phyloP scores from a whole-genome alignment of 164 flowering plant species.

The Paratinospora sagittata region DNA sequence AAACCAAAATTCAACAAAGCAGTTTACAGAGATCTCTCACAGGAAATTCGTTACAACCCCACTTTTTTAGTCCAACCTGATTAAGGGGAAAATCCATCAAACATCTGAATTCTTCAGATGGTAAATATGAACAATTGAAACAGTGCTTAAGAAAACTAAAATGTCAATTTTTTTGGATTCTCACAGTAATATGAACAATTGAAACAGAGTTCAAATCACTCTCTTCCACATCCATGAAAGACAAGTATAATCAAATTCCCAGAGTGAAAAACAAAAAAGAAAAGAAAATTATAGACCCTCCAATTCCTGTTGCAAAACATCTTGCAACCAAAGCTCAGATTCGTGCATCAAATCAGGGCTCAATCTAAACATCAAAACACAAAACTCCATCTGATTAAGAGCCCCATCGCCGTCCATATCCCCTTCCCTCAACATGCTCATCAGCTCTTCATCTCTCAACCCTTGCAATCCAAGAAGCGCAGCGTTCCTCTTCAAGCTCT shows the following conservation, averaged over 20 bases:
- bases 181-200: background rate
- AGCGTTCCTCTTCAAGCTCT: constrained; percentile 33
- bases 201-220: background rate
- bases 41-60: no score
- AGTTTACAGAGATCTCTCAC: no score
- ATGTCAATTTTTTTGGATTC: no score
- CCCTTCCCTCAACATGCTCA: constrained; percentile 51
- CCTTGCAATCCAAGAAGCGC: constrained; percentile 23
- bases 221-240: background rate
- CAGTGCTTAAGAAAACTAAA: no score
- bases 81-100: no score
- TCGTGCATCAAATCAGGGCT: constrained; percentile 45
- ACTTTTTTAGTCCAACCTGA: no score
- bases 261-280: background rate
- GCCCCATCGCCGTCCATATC: constrained; percentile 53
- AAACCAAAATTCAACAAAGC: no score
- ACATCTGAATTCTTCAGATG: no score
- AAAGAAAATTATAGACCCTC: background rate
- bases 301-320: constrained; percentile 21
- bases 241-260: background rate
- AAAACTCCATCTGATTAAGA: constrained; percentile 52
- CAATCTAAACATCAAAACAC: constrained; percentile 51
- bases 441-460: constrained; percentile 31
- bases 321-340: constrained; percentile 22
- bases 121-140: no score